Percentiles rank a stretch among this genome's conserved stretches.
Conservation (phyloP, 1,284 basidiomycete species). For the Fomitopsis betulina region DNA sequence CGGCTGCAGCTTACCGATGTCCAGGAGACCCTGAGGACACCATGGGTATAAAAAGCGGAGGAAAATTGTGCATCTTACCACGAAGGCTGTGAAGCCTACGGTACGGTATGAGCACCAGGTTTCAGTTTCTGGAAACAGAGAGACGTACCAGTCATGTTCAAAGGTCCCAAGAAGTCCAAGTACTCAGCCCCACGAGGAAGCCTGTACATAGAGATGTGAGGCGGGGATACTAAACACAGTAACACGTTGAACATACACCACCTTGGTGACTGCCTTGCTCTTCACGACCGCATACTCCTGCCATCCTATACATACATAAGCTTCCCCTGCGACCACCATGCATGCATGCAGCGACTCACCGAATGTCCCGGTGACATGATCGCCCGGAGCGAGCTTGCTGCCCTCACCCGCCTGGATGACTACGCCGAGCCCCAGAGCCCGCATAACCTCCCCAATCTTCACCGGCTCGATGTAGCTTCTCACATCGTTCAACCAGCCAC, state of each 20-base stretch:
- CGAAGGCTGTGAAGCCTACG: slow-evolving; percentile 78
- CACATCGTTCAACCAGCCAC: slow-evolving; percentile 71
- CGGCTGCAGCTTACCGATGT: slow-evolving; percentile 72
- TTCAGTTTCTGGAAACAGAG: background rate
- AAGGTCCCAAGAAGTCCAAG: slow-evolving; percentile 74
- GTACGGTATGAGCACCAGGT: background rate
- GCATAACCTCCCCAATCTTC: slow-evolving; percentile 82
- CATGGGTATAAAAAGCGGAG: background rate
- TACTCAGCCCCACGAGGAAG: slow-evolving; percentile 49
- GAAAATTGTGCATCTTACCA: slow-evolving; percentile 41
- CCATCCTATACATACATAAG: slow-evolving; percentile 54
- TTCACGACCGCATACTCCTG: slow-evolving; percentile 68
- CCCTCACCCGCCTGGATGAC: slow-evolving; percentile 57
- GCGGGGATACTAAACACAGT: background rate
- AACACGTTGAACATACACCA: slow-evolving; percentile 37
- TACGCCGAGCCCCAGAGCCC: slow-evolving; percentile 65
- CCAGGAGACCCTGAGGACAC: slow-evolving; percentile 66
- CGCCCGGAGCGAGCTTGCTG: slow-evolving; percentile 56
- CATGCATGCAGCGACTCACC: slow-evolving; percentile 35
- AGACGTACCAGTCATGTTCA: slow-evolving; percentile 63
- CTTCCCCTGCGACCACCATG: slow-evolving; percentile 3
- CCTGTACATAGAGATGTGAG: slow-evolving; percentile 28
- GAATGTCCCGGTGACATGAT: slow-evolving; percentile 54
- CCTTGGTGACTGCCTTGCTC: slow-evolving; percentile 46
- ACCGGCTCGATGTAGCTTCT: slow-evolving; percentile 72